Evolutionary conservation across 768 basidiomycete species (phyloP).

Genomic region (Boletales sp.): DNA sequence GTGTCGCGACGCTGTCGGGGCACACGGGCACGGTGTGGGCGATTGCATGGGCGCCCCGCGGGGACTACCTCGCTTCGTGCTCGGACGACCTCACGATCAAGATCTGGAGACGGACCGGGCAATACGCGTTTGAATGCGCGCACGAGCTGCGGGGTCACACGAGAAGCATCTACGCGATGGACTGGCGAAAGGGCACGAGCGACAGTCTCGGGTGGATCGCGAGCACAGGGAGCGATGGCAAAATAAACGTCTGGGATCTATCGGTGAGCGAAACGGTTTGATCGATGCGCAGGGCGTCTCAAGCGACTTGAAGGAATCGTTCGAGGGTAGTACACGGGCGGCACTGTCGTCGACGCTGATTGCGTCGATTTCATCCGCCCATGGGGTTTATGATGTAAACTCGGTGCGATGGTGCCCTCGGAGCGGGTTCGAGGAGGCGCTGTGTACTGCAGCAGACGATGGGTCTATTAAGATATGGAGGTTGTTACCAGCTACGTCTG

Average conservation of each 20-base stretch:
- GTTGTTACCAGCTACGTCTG: constrained; percentile 16
- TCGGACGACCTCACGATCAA: constrained; percentile 84
- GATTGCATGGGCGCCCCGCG: constrained; percentile 74
- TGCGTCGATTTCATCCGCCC: constrained; percentile 58
- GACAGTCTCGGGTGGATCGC: constrained; percentile 75
- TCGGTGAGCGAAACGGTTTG: constrained; percentile 37
- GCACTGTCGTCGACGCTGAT: constrained; percentile 46
- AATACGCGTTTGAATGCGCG: constrained; percentile 62
- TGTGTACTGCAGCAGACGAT: constrained; percentile 88
- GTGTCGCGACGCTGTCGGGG: constrained; percentile 75
- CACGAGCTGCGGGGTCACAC: constrained; percentile 62
- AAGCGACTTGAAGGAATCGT: constrained; percentile 16
- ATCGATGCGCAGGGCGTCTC: background rate
- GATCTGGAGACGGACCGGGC: constrained; percentile 72
- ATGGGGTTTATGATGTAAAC: constrained; percentile 86
- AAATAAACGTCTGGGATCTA: constrained; percentile 78
- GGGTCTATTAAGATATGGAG: constrained; percentile 80
- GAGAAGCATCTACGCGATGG: constrained; percentile 75
- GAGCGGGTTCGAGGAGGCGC: constrained; percentile 55
- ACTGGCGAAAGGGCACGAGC: constrained; percentile 55
- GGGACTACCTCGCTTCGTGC: constrained; percentile 78
- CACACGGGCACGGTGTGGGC: constrained; percentile 93
- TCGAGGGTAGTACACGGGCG: constrained; percentile 2
- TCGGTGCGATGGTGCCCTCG: constrained; percentile 80
- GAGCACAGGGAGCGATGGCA: constrained; percentile 83